phyloP scores from a whole-genome alignment of 345 rosid species.

The Citrus trifoliata region DNA sequence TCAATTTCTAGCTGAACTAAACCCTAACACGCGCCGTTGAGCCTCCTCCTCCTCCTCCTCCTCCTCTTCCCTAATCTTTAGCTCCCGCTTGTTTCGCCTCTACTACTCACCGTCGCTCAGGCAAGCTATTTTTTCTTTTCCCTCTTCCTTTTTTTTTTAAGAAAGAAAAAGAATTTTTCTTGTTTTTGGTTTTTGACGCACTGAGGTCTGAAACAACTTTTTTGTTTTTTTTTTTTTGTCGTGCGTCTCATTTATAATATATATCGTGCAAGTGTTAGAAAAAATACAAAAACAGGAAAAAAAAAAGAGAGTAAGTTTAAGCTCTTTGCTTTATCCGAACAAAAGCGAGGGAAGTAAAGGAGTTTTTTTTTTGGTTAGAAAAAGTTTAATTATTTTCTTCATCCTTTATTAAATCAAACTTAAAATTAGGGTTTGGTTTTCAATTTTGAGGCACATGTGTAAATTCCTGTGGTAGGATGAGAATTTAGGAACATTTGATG shows the following conservation, averaged over 20 bases:
- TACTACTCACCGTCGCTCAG: background rate
- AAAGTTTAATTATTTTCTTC: background rate
- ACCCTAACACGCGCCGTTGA: conserved; percentile 24
- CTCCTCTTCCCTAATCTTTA: background rate
- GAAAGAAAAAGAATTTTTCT: background rate
- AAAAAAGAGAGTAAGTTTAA: background rate
- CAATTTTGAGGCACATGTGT: background rate
- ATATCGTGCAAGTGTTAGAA: background rate
- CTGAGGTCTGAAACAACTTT: background rate
- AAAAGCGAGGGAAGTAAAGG: background rate
- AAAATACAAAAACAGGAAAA: too few species aligned
- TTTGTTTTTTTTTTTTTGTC: background rate
- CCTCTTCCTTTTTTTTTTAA: background rate
- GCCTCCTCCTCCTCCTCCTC: background rate
- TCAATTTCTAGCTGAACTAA: conserved; percentile 13
- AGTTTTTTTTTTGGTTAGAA: background rate
- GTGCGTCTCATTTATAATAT: background rate
- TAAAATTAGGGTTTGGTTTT: conserved; percentile 18
- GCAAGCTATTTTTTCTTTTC: conserved; percentile 3
- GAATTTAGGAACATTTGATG: background rate
- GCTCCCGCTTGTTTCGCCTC: background rate
- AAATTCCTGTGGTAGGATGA: background rate
- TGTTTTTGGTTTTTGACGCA: background rate
- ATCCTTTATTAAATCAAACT: background rate
- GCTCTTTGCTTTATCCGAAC: background rate